Evolutionary conservation across 441 rosid species (phyloP).

Genomic region (Croton setiger): DNA sequence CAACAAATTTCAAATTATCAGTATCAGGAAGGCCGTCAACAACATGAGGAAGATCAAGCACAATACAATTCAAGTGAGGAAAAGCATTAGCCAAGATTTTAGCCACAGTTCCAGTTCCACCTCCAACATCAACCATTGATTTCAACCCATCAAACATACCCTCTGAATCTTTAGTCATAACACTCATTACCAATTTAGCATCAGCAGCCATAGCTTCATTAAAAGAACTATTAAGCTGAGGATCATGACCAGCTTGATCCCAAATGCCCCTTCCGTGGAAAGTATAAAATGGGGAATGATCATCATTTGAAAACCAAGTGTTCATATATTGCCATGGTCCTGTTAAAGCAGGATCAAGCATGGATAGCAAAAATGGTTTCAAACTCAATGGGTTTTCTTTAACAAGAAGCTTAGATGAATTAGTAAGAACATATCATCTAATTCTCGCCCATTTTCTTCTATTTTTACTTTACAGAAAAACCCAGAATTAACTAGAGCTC

Average conservation of each 20-base stretch:
- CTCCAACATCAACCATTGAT: constrained; percentile 28
- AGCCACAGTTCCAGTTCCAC: constrained; percentile 20
- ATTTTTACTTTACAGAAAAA: constrained; percentile 21
- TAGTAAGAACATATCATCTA: constrained; percentile 18
- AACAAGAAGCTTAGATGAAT: constrained; percentile 16
- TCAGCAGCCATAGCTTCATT: constrained; percentile 17
- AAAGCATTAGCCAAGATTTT: constrained; percentile 17
- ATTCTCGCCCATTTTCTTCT: not conserved
- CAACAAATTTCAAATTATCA: constrained; percentile 18
- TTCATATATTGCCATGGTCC: constrained; percentile 15
- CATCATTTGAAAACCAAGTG: constrained; percentile 19
- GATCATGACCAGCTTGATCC: constrained; percentile 1
- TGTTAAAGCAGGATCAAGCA: constrained; percentile 13
- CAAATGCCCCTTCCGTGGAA: constrained; percentile 6
- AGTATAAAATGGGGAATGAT: constrained; percentile 13
- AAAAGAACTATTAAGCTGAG: not conserved
- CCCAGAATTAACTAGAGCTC: constrained; percentile 18
- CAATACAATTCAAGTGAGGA: constrained; percentile 20
- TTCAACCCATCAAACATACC: constrained; percentile 18
- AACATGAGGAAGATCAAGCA: constrained; percentile 30
- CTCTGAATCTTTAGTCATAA: constrained; percentile 10
- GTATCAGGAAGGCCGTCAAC: constrained; percentile 12
- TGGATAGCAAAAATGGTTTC: not conserved
- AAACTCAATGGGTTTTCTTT: constrained; percentile 4
- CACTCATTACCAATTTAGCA: not conserved